Conservation (phyloP, 2,329 filamentous ascomycete genomes). For the Metarhizium brunneum region DNA sequence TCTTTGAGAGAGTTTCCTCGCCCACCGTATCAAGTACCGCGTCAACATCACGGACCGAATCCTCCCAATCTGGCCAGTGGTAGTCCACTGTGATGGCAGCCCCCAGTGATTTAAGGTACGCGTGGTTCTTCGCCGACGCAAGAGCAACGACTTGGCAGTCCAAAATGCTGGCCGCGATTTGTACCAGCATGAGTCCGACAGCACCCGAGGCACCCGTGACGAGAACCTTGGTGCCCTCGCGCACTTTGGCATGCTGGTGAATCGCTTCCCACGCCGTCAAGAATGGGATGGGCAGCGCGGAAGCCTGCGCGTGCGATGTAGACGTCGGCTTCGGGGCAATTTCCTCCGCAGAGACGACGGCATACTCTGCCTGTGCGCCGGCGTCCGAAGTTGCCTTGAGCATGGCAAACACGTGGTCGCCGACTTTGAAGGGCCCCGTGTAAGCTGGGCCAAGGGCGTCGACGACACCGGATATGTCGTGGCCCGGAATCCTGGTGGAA, state of each 20-base stretch:
- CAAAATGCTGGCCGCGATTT: conserved; percentile 15
- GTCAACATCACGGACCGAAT: conserved; percentile 14
- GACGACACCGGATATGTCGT: conserved; percentile 26
- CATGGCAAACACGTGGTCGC: conserved; percentile 20
- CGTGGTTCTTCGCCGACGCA: conserved; percentile 14
- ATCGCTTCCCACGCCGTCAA: conserved; percentile 22
- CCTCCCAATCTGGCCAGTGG: conserved; percentile 12
- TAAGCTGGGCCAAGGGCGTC: conserved; percentile 15
- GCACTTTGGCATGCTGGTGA: conserved; percentile 10
- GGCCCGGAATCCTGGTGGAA: conserved; percentile 20
- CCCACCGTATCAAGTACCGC: conserved; percentile 24
- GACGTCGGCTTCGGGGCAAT: conserved; percentile 13
- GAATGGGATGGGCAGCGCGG: conserved; percentile 21
- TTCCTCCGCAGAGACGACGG: conserved; percentile 7
- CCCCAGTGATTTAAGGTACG: conserved; percentile 11
- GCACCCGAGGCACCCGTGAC: conserved; percentile 22
- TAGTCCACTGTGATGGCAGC: conserved; percentile 19
- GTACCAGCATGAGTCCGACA: conserved; percentile 19
- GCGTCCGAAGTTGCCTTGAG: conserved; percentile 12
- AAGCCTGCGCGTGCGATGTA: conserved; percentile 15
- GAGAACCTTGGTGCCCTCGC: conserved; percentile 12
- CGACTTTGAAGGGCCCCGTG: conserved; percentile 8
- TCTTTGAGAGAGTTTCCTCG: conserved; percentile 14
- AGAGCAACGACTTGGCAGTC: conserved; percentile 18
- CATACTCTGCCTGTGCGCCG: conserved; percentile 20